These are phyloP conservation scores for Kondoa malvinella DNA, from an alignment of 768 basidiomycete genomes.

Conservation along the genomic window DNA sequence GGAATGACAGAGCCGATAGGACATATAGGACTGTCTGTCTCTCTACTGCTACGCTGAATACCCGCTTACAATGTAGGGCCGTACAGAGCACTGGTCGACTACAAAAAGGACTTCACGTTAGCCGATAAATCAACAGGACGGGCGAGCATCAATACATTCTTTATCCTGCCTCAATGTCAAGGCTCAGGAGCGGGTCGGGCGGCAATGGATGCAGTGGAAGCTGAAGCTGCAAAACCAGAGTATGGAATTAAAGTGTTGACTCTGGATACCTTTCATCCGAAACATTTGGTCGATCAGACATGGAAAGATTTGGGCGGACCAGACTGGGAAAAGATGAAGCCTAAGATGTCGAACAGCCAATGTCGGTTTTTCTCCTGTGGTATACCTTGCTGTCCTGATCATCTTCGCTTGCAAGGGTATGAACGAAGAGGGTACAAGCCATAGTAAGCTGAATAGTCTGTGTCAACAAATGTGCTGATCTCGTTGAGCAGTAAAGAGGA, in stretches of 20 bases:
- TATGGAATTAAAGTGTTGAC: background rate
- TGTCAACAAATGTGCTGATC: background rate
- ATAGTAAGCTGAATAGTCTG: background rate
- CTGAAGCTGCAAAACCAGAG: background rate
- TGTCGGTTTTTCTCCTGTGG: too few species aligned
- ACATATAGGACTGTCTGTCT: background rate
- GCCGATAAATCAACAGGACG: background rate
- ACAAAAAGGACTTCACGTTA: background rate
- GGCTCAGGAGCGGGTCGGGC: background rate
- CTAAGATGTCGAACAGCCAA: background rate
- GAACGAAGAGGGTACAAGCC: background rate
- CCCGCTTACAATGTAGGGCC: background rate
- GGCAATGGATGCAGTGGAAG: background rate
- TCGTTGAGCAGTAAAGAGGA: background rate
- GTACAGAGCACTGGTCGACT: background rate
- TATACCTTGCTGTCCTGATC: too few species aligned
- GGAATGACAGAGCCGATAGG: background rate
- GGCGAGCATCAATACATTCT: background rate
- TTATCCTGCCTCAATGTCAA: background rate
- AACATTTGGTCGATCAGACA: background rate
- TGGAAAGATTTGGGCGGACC: background rate
- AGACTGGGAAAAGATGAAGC: background rate
- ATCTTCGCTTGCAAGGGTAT: background rate
- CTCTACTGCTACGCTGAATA: background rate
- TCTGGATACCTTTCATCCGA: background rate